Conservation (phyloP, 352 stramenopile species). For the Pythium grandisporangium region DNA sequence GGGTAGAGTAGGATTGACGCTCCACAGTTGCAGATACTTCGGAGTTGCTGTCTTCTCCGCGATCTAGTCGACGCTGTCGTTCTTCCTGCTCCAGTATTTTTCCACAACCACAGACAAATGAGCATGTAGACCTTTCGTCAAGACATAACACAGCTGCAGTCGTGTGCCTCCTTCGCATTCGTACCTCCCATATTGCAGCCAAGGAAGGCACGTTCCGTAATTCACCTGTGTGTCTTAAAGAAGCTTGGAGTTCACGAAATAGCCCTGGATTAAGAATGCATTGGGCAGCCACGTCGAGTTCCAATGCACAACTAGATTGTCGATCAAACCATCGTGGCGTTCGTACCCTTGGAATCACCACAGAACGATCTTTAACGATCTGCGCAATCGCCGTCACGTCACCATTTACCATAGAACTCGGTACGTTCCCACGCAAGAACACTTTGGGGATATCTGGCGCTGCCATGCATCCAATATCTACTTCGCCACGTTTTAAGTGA, state of each 20-base stretch:
- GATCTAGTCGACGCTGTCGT: constrained; percentile 30
- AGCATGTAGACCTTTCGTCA: too few relatives aligned
- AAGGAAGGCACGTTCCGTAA: constrained; percentile 67
- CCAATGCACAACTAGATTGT: constrained; percentile 59
- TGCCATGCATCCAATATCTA: too few relatives aligned
- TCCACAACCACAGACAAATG: too few relatives aligned
- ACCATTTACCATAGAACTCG: constrained; percentile 9
- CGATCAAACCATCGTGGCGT: constrained; percentile 44
- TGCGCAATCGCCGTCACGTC: constrained; percentile 12
- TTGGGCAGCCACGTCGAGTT: constrained; percentile 56
- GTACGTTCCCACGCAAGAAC: constrained; percentile 28
- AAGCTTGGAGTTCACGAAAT: constrained; percentile 33
- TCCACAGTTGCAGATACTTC: constrained; percentile 46
- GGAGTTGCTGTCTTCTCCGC: constrained; percentile 36
- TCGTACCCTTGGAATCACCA: constrained; percentile 16
- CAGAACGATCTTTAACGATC: constrained; percentile 11
- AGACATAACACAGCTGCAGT: too few relatives aligned
- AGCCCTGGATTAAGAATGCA: constrained; percentile 58
- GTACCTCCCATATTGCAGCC: constrained; percentile 75
- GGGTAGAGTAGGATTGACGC: constrained; percentile 16
- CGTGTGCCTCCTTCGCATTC: too few relatives aligned
- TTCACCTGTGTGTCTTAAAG: constrained; percentile 24
- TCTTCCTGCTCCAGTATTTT: too few relatives aligned
- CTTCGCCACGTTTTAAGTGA: constrained; percentile 20
- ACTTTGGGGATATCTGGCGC: constrained; percentile 16